Percentiles rank a stretch among this genome's conserved stretches.
phyloP scores from a whole-genome alignment of 805 yeast genomes.

The Yarrowia sp. region DNA sequence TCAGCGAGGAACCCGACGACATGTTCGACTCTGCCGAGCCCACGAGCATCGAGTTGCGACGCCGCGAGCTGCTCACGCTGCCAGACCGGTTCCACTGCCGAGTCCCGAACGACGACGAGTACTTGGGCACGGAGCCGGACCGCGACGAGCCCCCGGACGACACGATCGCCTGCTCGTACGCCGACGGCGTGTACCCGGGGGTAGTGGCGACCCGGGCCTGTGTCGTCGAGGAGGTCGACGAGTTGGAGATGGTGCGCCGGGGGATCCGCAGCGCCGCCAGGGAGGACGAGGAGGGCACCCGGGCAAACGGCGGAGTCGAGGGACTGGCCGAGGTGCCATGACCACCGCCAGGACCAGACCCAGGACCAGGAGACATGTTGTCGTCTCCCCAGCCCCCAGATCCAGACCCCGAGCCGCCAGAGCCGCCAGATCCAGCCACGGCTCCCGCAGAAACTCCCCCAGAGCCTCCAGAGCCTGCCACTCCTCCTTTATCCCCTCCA shows the following conservation, averaged over 20 bases:
- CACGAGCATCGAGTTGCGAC: conserved; percentile 56
- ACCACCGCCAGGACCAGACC: neutral
- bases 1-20: conserved; percentile 43
- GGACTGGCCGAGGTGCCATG: conserved; percentile 43
- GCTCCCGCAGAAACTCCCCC: neutral
- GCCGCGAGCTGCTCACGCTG: conserved; percentile 60
- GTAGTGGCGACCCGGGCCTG: conserved; percentile 21
- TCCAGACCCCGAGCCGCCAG: neutral
- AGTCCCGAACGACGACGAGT: conserved; percentile 51
- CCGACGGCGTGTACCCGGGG: conserved; percentile 41
- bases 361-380: conserved; percentile 15
- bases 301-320: conserved; percentile 47
- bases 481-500: neutral
- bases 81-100: conserved; percentile 46
- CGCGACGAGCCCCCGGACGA: conserved; percentile 44
- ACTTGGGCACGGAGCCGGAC: conserved; percentile 47
- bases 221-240: conserved; percentile 42
- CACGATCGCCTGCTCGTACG: conserved; percentile 44
- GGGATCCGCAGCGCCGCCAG: conserved; percentile 54
- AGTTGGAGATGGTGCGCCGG: conserved; percentile 43
- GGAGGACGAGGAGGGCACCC: conserved; percentile 57
- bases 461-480: conserved; percentile 1
- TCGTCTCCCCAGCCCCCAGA: conserved; percentile 7
- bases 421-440: neutral
- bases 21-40: conserved; percentile 45